Base-by-base conservation (phyloP, 768 basidiomycete genomes). In the Tremella mesenterica region DNA sequence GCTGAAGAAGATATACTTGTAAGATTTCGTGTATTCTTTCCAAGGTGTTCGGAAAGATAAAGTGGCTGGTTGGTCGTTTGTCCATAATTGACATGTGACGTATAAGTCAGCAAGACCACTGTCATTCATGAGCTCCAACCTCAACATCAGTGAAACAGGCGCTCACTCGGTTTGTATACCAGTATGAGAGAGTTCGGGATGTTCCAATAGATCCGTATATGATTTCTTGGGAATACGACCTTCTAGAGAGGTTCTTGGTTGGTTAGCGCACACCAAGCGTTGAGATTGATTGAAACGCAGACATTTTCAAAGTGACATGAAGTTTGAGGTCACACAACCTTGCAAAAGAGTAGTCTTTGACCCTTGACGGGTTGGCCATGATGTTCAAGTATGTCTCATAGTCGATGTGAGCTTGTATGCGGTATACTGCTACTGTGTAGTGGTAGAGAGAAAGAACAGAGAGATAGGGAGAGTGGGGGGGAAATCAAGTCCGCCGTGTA, bases 81-180 rank as follows among this genome's bases (percentile, higher is more conserved):
- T 86, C 56, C 88, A 79, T 14, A 99, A 82, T 69, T 93, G 88
- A 69, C 88, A 85, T 10, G 87, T 89, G 49, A 96, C 85, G 74
- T 89, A 93, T 53, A 97, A 81, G 75, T 97, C 95, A 69, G 91
- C 87, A 60, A 85, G 81, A 13, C 82, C 83, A 60, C 90, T 95
- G 27, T 25, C n/a, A n/a, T n/a, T 16, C 10, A 23, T 46, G 23
- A 46, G 44, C 44, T 44, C 23, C 33, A 21, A 16, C n/a, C 6
- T 46, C 36, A 54, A 39, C 36, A 45, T 13, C 8, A 75, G 59
- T 4, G 14, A 28, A 36, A 27, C 27, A 14, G 71, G 38, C 3
- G 20, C 33, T 43, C 30, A 79, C 57, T 83, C 83, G 66, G 88
- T 68, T 56, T 75, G 88, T 30, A 83, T 81, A 12, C 92, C 91